Evolutionary conservation across 257 asterid species (phyloP), one percentile per base, ranked within the genome.

Genomic region (Paraleonurus japonicus): DNA sequence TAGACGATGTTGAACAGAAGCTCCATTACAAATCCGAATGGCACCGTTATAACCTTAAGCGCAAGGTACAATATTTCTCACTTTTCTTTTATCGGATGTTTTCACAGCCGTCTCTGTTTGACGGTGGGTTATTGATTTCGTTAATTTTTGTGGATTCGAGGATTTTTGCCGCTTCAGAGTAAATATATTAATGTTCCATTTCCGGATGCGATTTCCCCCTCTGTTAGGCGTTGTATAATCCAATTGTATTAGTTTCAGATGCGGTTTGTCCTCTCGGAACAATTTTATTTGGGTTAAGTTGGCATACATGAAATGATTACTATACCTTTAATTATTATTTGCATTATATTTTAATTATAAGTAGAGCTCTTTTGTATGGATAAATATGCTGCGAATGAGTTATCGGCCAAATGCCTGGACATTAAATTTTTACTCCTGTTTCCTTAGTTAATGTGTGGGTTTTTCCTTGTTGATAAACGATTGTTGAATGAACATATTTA

Each of bases 1-100:
- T 30, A 2, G 97, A 86, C 65, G 95, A 90, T 48, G 72, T 73
- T 54, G 92, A 93, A 9, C 96, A 87, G 59, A 93, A 90, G 81
- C 85, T 83, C 65, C 98, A 93, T 81, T 90, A 88, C 88, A 93
- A 81, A 82, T 90, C 98, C 55, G 97, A 89, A 80, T 93, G 98
- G 98, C 98, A 93, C 82, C 95, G 98, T 8, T 93, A 88, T 88
- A 93, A 93, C 57, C 98, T 93, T 78, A 93, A 93, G 80, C 96
- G 98, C 83, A 90, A 90, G 98, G 98, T 91, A 5, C 35, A 11
- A 22, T 67, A 57, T 75, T 58, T 16, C 30, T 5, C 47, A 11
- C 5, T 20, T 16, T 58, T 7, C 1, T 5, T 53, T 10, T 33
- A 20, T 26, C 51, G 16, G n/a, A 16, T 19, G 6, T 19, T 58